Percentiles rank a stretch among this genome's conserved stretches.
phyloP scores from a whole-genome alignment of 192 early-diverging fungal species.

The Pilaira anomala region DNA sequence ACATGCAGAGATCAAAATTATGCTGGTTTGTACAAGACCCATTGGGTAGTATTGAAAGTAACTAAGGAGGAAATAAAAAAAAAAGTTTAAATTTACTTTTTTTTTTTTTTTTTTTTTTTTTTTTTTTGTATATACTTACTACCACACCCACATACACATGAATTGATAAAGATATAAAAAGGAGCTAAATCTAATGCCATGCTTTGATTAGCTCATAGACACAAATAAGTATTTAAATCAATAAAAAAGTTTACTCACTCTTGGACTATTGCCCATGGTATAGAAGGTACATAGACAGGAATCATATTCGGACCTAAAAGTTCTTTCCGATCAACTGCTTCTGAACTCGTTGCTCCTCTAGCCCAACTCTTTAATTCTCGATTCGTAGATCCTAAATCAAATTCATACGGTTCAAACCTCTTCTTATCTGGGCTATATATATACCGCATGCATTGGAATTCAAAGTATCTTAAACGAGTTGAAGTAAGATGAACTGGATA shows the following conservation, averaged over 20 bases:
- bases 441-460: constrained; percentile 77
- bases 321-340: constrained; percentile 52
- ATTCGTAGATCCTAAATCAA: constrained; percentile 58
- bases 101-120: too few relatives aligned
- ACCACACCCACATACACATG: constrained; percentile 69
- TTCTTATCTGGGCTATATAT: constrained; percentile 49
- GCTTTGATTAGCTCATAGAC: constrained; percentile 28
- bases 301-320: constrained; percentile 68
- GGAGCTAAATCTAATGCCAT: constrained; percentile 35
- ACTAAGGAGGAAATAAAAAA: not conserved
- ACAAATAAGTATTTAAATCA: not conserved
- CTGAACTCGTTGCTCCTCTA: constrained; percentile 46
- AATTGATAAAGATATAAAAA: constrained; percentile 62
- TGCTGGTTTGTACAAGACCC: constrained; percentile 53
- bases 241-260: constrained; percentile 42
- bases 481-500: constrained; percentile 38
- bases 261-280: constrained; percentile 43
- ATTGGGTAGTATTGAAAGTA: constrained; percentile 64
- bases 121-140: constrained; percentile 13
- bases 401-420: constrained; percentile 54
- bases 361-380: constrained; percentile 35
- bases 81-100: too few relatives aligned
- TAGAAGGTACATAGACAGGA: constrained; percentile 47
- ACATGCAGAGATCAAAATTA: constrained; percentile 55
- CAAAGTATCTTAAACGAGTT: constrained; percentile 53